These are phyloP conservation scores for Citrus medica DNA, from an alignment of 345 rosid genomes.

Conservation along the genomic window DNA sequence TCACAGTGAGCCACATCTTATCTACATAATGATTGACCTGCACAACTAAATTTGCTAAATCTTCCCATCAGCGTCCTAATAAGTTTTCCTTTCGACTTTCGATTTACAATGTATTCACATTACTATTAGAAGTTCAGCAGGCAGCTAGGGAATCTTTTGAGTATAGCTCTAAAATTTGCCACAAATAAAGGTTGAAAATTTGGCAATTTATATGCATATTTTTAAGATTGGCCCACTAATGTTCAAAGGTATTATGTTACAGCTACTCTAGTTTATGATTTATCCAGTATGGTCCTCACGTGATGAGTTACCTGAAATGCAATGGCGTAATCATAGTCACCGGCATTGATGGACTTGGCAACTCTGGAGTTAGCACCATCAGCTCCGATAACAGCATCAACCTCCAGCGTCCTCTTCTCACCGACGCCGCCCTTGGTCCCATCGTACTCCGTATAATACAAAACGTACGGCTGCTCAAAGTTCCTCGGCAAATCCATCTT, in stretches of 20 bases:
- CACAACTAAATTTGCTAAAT: not conserved
- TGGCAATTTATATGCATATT: no score
- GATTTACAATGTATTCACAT: no score
- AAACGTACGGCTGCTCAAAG: slow-evolving; percentile 49
- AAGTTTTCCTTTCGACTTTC: no score
- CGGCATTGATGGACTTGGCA: slow-evolving; percentile 84
- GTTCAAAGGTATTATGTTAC: no score
- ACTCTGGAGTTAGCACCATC: slow-evolving; percentile 96
- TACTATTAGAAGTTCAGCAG: no score
- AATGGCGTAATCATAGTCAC: slow-evolving; percentile 93
- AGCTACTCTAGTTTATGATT: not conserved
- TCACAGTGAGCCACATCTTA: not conserved
- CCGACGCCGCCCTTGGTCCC: slow-evolving; percentile 65
- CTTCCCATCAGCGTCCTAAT: not conserved
- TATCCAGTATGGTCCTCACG: not conserved
- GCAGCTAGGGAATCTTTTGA: no score
- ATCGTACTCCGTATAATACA: slow-evolving; percentile 86
- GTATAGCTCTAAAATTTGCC: no score
- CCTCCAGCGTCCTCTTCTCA: slow-evolving; percentile 71
- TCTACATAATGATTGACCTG: not conserved
- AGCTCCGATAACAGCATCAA: slow-evolving; percentile 92
- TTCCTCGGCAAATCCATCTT: slow-evolving; percentile 74
- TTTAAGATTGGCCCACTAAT: no score
- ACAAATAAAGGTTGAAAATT: no score
- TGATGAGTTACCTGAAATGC: slow-evolving; percentile 72